Conservation (phyloP, 768 basidiomycete species). For the Boletus vermiculosoides region DNA sequence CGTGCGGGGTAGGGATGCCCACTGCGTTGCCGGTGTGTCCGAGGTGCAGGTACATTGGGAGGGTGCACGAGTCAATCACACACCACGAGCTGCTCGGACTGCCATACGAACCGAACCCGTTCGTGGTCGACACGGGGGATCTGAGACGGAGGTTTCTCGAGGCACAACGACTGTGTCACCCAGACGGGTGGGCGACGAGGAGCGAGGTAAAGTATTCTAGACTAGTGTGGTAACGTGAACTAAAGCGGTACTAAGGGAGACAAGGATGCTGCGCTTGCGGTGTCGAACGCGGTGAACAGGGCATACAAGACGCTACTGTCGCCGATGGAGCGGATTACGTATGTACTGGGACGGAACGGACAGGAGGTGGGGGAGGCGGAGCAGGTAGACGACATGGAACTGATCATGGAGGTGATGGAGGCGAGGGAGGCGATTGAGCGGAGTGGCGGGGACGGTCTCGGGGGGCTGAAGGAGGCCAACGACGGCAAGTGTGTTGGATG, state of each 20-base stretch:
- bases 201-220: slow-evolving; percentile 46
- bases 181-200: slow-evolving; percentile 77
- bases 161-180: slow-evolving; percentile 79
- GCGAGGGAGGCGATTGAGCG: slow-evolving; percentile 72
- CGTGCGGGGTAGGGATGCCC: slow-evolving; percentile 58
- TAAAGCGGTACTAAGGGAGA: slow-evolving; percentile 22
- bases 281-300: slow-evolving; percentile 77
- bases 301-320: slow-evolving; percentile 76
- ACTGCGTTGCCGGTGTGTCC: slow-evolving; percentile 73
- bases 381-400: slow-evolving; percentile 62
- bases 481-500: slow-evolving; percentile 41
- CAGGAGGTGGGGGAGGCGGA: slow-evolving; percentile 64
- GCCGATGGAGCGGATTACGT: slow-evolving; percentile 76
- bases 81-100: slow-evolving; percentile 72
- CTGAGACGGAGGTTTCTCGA: slow-evolving; percentile 67
- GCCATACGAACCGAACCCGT: slow-evolving; percentile 63
- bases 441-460: slow-evolving; percentile 48
- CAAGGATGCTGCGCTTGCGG: slow-evolving; percentile 20
- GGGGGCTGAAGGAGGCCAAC: slow-evolving; percentile 52
- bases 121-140: slow-evolving; percentile 57
- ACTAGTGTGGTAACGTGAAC: slow-evolving; percentile 1
- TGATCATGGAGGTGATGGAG: slow-evolving; percentile 79
- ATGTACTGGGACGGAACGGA: slow-evolving; percentile 69
- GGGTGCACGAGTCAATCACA: slow-evolving; percentile 51
- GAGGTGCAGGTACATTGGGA: slow-evolving; percentile 66